Base-by-base conservation (phyloP, 2,329 filamentous ascomycete species). In the Meredithiella fracta region DNA sequence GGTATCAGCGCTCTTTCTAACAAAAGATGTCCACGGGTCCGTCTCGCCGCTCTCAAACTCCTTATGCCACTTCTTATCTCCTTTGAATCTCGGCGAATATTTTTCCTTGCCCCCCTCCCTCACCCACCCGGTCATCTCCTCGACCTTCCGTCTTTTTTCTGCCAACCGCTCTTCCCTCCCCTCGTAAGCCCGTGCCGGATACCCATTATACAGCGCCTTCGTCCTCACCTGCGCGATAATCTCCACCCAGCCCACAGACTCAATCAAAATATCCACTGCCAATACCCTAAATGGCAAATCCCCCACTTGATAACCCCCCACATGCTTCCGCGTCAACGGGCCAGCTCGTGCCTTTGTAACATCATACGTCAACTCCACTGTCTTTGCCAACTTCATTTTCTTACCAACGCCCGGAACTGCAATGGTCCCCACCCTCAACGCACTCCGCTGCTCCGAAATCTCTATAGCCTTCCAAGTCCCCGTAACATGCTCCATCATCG, bases 161-260 rank as follows among this genome's bases (percentile, higher is more conserved):
- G 26, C 38, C 15, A 5, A 15, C 26, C 47, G 40, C 11, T 37
- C 59, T 58, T 7, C 56, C 29, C 25, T 31, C 23, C 56, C 51
- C 31, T 60, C 59, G 51, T 60, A 59, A 63, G 66, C 50, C 53
- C 61, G 53, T 49, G 58, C 15, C 59, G 59, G 63, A 26, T 55
- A 59, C 47, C 55, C 44, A 25, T 54, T 58, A 51, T 68, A 69
- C 55, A 74, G 67, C 58, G 75, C 71, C 64, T 68, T 76, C 15
- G 74, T 78, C 53, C 91, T 79, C 8, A 94, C 79, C 68, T 98
- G 91, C 2, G 83, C 83, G 0, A 82, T 82, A 42, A 98, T 68
- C 68, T 98, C 92, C 1, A 98, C 77, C 86, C 94, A 98, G 6
- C 92, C 92, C 25, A 89, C 83, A 1, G 92, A 89, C 66, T 97